Percentiles rank a stretch among this genome's conserved stretches.
phyloP scores from a whole-genome alignment of 768 basidiomycete species.

The Termitomyces sp. region DNA sequence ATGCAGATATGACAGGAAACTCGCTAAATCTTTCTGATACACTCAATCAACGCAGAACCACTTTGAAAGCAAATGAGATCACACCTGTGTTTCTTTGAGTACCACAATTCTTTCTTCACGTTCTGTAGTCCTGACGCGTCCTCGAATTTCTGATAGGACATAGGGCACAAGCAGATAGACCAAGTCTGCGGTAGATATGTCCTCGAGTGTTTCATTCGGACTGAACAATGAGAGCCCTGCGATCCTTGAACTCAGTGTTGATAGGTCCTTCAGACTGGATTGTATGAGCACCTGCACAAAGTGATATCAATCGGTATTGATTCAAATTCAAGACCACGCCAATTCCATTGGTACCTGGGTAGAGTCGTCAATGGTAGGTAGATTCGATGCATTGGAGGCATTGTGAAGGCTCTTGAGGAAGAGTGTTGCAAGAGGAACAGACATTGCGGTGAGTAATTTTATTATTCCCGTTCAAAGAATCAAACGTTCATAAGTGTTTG shows the following conservation, averaged over 20 bases:
- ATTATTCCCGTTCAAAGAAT: too few species aligned
- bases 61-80: conserved; percentile 20
- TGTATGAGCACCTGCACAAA: conserved; percentile 52
- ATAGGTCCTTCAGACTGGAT: conserved; percentile 53
- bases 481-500: too few species aligned
- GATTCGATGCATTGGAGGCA: conserved; percentile 34
- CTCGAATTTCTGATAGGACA: conserved; percentile 60
- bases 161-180: conserved; percentile 75
- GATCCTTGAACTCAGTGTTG: conserved; percentile 49
- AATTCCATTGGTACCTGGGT: conserved; percentile 33
- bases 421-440: conserved; percentile 32
- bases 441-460: conserved; percentile 1
- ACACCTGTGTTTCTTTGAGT: conserved; percentile 57
- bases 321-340: too few species aligned
- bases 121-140: conserved; percentile 53
- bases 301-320: background rate
- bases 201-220: conserved; percentile 77
- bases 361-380: conserved; percentile 38
- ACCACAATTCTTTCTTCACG: conserved; percentile 53
- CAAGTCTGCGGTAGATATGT: conserved; percentile 75
- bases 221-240: conserved; percentile 71
- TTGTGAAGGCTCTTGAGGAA: conserved; percentile 31
- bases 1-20: conserved; percentile 50
- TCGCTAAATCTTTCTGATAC: conserved; percentile 42
- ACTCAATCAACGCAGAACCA: conserved; percentile 13